Evolutionary conservation across 2,329 filamentous ascomycete genomes (phyloP).

Genomic region (Plectosphaerella sp.): DNA sequence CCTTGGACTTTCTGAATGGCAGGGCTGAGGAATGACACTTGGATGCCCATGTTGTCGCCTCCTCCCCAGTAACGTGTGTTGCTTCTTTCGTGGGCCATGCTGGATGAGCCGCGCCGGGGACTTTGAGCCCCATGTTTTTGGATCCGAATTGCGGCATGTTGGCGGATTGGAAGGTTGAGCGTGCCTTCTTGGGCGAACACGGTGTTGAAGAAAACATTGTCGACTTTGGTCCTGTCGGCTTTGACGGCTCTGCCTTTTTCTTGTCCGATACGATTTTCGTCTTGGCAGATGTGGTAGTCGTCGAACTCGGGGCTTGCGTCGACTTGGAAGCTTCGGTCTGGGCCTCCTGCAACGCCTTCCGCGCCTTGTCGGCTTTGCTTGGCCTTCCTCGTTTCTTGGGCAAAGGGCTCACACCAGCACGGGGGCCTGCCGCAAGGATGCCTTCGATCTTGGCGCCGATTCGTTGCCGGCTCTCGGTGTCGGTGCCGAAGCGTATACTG

Average conservation of each 20-base stretch:
- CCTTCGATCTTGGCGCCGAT: constrained; percentile 59
- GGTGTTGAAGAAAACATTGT: constrained; percentile 50
- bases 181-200: constrained; percentile 41
- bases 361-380: constrained; percentile 19
- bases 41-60: neutral
- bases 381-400: constrained; percentile 12
- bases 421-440: constrained; percentile 42
- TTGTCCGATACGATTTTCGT: no score
- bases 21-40: neutral
- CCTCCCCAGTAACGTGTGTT: constrained; percentile 54
- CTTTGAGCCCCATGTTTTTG: constrained; percentile 44
- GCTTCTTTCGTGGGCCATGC: constrained; percentile 68
- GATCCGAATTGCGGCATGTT: constrained; percentile 38
- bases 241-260: constrained; percentile 4
- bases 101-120: constrained; percentile 62
- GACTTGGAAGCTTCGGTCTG: neutral
- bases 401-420: constrained; percentile 17
- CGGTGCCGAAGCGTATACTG: constrained; percentile 13
- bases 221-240: constrained; percentile 25
- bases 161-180: constrained; percentile 20
- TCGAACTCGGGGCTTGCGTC: constrained; percentile 3
- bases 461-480: constrained; percentile 35
- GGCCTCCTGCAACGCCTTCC: neutral
- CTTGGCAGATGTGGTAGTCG: no score
- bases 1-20: constrained; percentile 45